These are phyloP conservation scores for Neofusicoccum umdonicola DNA, from an alignment of 2,329 filamentous ascomycete genomes.

Conservation along the genomic window DNA sequence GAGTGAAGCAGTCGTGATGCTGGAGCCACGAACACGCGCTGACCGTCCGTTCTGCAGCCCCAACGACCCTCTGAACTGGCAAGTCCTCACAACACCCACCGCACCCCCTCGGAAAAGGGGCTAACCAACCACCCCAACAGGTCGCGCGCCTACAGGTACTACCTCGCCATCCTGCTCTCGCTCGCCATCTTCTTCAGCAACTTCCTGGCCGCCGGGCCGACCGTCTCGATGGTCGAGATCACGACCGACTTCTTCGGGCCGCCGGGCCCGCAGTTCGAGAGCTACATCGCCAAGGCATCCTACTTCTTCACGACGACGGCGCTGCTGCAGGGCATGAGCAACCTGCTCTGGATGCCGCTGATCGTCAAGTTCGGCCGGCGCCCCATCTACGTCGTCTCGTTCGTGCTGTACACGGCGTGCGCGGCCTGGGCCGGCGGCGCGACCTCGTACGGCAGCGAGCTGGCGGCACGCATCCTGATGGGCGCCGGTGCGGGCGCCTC, in stretches of 20 bases:
- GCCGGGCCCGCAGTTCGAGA: constrained; percentile 29
- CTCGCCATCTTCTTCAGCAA: constrained; percentile 57
- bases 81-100: constrained; percentile 32
- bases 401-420: constrained; percentile 23
- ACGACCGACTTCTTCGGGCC: constrained; percentile 46
- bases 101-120: background rate
- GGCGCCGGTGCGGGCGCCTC: constrained; percentile 55
- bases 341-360: constrained; percentile 39
- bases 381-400: constrained; percentile 31
- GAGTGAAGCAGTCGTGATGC: background rate
- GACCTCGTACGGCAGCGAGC: constrained; percentile 22
- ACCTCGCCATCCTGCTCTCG: constrained; percentile 51
- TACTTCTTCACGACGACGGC: constrained; percentile 56
- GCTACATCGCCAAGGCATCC: constrained; percentile 44
- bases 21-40: constrained; percentile 30
- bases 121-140: constrained; percentile 13
- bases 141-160: constrained; percentile 47
- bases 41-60: constrained; percentile 26
- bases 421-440: constrained; percentile 25
- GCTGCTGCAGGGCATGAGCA: constrained; percentile 47
- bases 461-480: constrained; percentile 51
- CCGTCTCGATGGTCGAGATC: constrained; percentile 50
- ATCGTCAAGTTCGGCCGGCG: constrained; percentile 39
- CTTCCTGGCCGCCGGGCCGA: constrained; percentile 56
- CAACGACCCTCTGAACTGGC: constrained; percentile 56